Percentiles rank a stretch among this genome's conserved stretches.
Evolutionary conservation across 768 basidiomycete species (phyloP).

Genomic region (Mycena capillaripes): DNA sequence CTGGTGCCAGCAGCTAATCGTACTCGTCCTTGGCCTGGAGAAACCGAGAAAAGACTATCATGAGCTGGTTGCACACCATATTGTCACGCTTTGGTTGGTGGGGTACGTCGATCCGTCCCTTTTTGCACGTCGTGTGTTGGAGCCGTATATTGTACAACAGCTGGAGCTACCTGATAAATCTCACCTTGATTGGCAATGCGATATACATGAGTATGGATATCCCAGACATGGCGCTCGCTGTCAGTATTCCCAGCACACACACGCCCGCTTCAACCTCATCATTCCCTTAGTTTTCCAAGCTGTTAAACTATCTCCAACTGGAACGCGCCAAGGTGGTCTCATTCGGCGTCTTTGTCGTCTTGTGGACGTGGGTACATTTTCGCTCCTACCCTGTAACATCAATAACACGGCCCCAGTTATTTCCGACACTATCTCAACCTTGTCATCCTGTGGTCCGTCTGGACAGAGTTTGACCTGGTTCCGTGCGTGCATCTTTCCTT

Average conservation of each 20-base stretch:
- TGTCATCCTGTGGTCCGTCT: constrained; percentile 89
- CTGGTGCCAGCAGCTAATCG: constrained; percentile 94
- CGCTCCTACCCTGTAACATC: neutral
- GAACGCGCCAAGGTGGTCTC: constrained; percentile 71
- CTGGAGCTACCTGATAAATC: constrained; percentile 86
- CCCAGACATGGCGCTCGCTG: constrained; percentile 90
- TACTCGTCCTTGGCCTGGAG: constrained; percentile 88
- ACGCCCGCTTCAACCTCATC: neutral
- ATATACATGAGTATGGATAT: constrained; percentile 98
- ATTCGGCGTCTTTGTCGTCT: constrained; percentile 74
- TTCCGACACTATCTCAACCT: constrained; percentile 95
- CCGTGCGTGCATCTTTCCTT: constrained; percentile 68
- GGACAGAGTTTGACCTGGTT: constrained; percentile 79
- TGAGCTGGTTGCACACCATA: constrained; percentile 91
- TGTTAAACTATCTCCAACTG: constrained; percentile 88
- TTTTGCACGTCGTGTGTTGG: constrained; percentile 2
- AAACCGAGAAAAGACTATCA: constrained; percentile 94
- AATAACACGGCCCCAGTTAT: constrained; percentile 68
- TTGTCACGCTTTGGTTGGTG: constrained; percentile 95
- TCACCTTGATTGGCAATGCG: constrained; percentile 91
- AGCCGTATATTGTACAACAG: constrained; percentile 53
- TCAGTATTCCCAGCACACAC: constrained; percentile 53
- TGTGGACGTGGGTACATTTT: constrained; percentile 83
- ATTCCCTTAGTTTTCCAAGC: constrained; percentile 76
- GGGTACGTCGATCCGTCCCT: constrained; percentile 63